Base-by-base conservation (phyloP, 345 rosid species). In the Salix udensis region DNA sequence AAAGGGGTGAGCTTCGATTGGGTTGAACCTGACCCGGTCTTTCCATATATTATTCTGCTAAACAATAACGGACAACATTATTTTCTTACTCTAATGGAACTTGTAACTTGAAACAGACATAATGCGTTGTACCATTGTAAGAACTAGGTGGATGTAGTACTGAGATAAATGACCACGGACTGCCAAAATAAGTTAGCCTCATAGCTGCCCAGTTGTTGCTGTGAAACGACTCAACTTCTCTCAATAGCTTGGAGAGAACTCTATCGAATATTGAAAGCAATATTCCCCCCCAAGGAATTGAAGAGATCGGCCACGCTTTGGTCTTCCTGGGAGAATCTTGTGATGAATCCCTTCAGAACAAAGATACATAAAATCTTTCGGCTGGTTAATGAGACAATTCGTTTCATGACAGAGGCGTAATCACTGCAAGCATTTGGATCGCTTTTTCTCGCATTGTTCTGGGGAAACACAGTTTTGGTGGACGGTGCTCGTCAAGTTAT, bases 401-500 rank as follows among this genome's bases (percentile, higher is more conserved):
- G 73, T 50, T 21, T 65, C 70, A 77, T 50, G 75, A 77, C 73
- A 46, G 53, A 48, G 31, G 64, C n/a, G 8, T 68, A 79, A 5
- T 31, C 31, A 4, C 70, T 61, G 26, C 12, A 79, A 62, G 82
- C 48, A 69, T n/a, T 68, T 74, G 65, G 69, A 18, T 48, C 39
- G 7, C 26, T 48, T 30, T 15, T 74, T 30, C 10, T 46, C 18
- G 55, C 44, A 23, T 23, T 79, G 74, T 13, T 79, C 70, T 24
- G 68, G 58, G 24, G 82, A 77, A 18, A 74, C 30, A n/a, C 78
- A 79, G 44, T 79, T 79, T 37, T 60, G 21, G 50, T 68, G 74
- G 3, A 79, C 21, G 4, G 65, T 60, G 71, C 36, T 36, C 3
- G 42, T 79, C 55, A 31, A 4, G 34, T 31, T 31, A 31, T 34